Conservation (phyloP, 1,284 basidiomycete genomes). For the Xanthoconium separans region DNA sequence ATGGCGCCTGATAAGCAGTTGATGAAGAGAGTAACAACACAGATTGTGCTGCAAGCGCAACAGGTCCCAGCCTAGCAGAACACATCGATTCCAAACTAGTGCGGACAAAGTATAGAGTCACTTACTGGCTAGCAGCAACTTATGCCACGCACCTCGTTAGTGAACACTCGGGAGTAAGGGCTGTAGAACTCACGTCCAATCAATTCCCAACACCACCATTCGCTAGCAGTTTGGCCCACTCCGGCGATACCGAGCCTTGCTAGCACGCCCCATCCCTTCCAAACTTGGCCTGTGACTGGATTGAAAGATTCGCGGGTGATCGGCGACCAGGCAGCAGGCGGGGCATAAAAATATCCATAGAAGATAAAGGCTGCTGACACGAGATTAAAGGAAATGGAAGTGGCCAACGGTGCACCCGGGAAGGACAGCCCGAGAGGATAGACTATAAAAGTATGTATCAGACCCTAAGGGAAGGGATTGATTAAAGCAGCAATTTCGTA, state of each 20-base stretch:
- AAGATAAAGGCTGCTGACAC: constrained; percentile 67
- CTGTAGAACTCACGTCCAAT: constrained; percentile 47
- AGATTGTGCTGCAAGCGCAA: constrained; percentile 69
- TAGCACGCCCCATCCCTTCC: constrained; percentile 72
- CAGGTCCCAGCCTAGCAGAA: constrained; percentile 50
- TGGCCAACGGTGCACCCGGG: constrained; percentile 91
- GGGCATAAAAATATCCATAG: constrained; percentile 76
- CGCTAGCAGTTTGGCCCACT: constrained; percentile 65
- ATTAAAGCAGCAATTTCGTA: constrained; percentile 26
- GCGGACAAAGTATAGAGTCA: not conserved
- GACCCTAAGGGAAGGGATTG: constrained; percentile 2
- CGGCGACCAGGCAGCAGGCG: constrained; percentile 67
- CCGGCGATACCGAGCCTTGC: constrained; percentile 78
- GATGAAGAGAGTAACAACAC: constrained; percentile 74
- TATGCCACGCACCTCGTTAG: not conserved
- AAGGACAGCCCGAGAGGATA: constrained; percentile 83
- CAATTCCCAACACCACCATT: constrained; percentile 95
- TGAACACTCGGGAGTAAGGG: not conserved
- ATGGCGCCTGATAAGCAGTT: constrained; percentile 85
- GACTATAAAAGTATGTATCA: constrained; percentile 53
- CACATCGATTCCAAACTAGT: not conserved
- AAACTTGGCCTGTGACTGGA: constrained; percentile 65
- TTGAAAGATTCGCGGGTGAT: constrained; percentile 41
- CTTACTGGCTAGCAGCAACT: constrained; percentile 63
- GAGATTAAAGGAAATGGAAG: constrained; percentile 86